These are phyloP conservation scores for Leucaena leucocephala DNA, from an alignment of 306 rosid genomes.

Conservation along the genomic window DNA sequence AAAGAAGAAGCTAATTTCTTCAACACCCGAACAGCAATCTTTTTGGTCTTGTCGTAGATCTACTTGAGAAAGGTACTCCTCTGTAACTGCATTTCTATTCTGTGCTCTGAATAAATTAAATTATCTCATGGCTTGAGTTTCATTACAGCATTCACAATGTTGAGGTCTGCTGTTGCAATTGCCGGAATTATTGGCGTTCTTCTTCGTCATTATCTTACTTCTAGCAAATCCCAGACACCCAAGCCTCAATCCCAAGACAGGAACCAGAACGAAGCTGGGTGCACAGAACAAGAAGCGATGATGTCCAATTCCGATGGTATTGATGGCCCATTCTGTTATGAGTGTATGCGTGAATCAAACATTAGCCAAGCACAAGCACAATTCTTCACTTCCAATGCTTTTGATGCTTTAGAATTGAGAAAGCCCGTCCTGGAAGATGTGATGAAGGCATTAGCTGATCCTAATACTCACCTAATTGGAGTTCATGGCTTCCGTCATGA, in stretches of 20 bases:
- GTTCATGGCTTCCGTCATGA: no score
- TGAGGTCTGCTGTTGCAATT: neutral
- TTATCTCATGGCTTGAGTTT: neutral
- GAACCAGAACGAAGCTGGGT: neutral
- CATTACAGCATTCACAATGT: neutral
- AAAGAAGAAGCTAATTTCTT: neutral
- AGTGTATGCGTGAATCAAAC: no score
- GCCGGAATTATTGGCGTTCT: neutral
- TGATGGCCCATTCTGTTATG: no score
- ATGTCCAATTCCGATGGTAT: no score
- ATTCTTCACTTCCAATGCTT: no score
- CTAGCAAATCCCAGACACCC: neutral
- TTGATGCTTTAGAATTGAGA: no score
- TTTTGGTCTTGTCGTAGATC: neutral
- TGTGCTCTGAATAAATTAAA: no score
- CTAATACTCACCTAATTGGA: no score
- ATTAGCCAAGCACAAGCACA: no score
- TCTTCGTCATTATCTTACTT: neutral
- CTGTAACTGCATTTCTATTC: neutral
- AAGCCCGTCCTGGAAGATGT: no score
- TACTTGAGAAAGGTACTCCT: neutral
- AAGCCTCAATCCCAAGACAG: neutral
- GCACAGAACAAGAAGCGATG: no score
- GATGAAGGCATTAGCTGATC: no score
- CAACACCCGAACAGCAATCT: neutral